Evolutionary conservation across 495 filamentous ascomycete genomes (phyloP).

Genomic region (Astrocystis sublimbata): DNA sequence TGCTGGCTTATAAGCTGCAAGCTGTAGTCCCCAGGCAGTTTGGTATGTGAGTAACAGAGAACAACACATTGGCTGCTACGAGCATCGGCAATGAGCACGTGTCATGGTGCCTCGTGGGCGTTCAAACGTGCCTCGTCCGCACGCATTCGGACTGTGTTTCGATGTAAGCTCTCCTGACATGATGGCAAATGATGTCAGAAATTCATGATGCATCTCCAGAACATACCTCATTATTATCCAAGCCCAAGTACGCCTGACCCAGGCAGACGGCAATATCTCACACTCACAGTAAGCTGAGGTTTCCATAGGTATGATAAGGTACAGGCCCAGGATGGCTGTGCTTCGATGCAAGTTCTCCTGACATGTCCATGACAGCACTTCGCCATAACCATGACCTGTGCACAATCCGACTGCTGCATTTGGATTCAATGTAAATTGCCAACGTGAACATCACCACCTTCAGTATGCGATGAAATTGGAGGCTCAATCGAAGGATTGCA

Average conservation of each 20-base stretch:
- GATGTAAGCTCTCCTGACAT: background rate
- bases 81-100: no score
- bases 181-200: background rate
- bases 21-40: no score
- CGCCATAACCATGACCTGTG: background rate
- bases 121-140: no score
- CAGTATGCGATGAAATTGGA: background rate
- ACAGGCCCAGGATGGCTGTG: no score
- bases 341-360: no score
- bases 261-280: background rate
- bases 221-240: background rate
- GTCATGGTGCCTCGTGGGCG: no score
- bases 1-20: no score
- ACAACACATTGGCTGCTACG: no score
- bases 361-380: background rate
- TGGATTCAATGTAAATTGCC: background rate
- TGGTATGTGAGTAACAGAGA: no score
- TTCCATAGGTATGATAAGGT: no score
- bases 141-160: background rate
- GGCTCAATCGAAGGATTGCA: background rate
- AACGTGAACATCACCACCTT: background rate
- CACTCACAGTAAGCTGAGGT: no score
- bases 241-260: background rate
- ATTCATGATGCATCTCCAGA: background rate
- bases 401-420: background rate